These are phyloP conservation scores for Trichosporon ovoides DNA, from an alignment of 1,284 basidiomycete genomes.

Conservation along the genomic window DNA sequence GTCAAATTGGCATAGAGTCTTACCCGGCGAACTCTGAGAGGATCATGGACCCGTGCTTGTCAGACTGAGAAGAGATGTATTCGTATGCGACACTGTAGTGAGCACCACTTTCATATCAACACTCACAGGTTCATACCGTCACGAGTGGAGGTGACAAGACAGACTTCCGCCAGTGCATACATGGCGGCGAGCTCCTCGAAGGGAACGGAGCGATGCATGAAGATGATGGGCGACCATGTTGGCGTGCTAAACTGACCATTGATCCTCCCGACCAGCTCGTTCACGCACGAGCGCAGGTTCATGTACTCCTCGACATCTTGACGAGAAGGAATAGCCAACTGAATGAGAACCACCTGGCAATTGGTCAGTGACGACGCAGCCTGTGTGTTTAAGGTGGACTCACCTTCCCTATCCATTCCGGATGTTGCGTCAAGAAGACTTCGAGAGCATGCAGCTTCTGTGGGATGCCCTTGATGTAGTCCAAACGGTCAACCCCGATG, in stretches of 20 bases:
- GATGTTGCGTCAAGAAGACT: conserved; percentile 92
- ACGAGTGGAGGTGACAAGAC: conserved; percentile 87
- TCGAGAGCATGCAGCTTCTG: conserved; percentile 97
- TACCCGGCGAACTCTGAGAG: conserved; percentile 91
- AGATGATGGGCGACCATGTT: conserved; percentile 98
- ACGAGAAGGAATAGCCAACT: conserved; percentile 93
- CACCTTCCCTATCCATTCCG: conserved; percentile 97
- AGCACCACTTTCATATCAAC: neutral
- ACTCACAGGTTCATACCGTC: conserved; percentile 89
- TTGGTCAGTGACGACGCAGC: neutral
- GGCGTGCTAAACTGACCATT: conserved; percentile 98
- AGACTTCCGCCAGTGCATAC: conserved; percentile 94
- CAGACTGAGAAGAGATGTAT: conserved; percentile 92
- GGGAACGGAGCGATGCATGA: conserved; percentile 89
- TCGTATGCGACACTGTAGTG: conserved; percentile 89
- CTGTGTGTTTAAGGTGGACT: conserved; percentile 11
- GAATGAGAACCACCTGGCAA: conserved; percentile 78
- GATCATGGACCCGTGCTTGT: conserved; percentile 91
- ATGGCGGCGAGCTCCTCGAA: conserved; percentile 96
- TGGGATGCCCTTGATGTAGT: conserved; percentile 99
- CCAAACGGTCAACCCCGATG: conserved; percentile 93
- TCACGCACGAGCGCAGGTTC: conserved; percentile 90
- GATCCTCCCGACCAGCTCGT: conserved; percentile 95
- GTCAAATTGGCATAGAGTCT: neutral
- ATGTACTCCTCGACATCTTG: conserved; percentile 99